Base-by-base conservation (phyloP, 2,329 filamentous ascomycete genomes). In the Pseudocercospora musae region DNA sequence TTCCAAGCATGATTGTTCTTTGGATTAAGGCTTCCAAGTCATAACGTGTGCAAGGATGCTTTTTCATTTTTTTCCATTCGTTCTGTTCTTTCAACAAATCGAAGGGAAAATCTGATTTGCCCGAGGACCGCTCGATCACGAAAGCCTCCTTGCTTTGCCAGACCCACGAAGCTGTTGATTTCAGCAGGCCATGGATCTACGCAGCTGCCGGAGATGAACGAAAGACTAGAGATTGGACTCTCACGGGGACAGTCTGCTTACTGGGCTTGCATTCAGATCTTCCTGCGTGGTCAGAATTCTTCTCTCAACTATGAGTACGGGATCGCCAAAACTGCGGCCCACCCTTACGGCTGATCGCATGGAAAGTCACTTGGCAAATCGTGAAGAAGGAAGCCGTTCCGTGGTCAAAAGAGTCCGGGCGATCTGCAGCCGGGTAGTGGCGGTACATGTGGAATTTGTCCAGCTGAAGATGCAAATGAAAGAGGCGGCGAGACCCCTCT, bases 1-100 rank as follows among this genome's bases (percentile, higher is more conserved):
- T 53, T 53, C 23, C 49, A 53, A 53, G 49, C 49, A 53, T 53
- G 25, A 11, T 53, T 31, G 25, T 53, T 53, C 15, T 33, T 53
- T 2, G 23, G 49, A 29, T 53, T n/a, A n/a, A n/a, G n/a, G n/a
- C n/a, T n/a, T n/a, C 49, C 49, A 10, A 33, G 49, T 25, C 25
- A 53, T n/a, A n/a, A n/a, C n/a, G n/a, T n/a, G n/a, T n/a, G n/a
- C n/a, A n/a, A n/a, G n/a, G n/a, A n/a, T n/a, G n/a, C n/a, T n/a
- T n/a, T n/a, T n/a, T n/a, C n/a, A n/a, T n/a, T n/a, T n/a, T n/a
- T n/a, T n/a, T n/a, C n/a, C n/a, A n/a, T n/a, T n/a, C n/a, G n/a
- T n/a, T n/a, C n/a, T n/a, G n/a, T n/a, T n/a, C n/a, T n/a, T n/a
- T n/a, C n/a, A n/a, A n/a, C n/a, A n/a, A n/a, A n/a, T n/a, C n/a